Evolutionary conservation across 2,329 filamentous ascomycete species (phyloP).

Genomic region (Pseudogymnoascus sp.): DNA sequence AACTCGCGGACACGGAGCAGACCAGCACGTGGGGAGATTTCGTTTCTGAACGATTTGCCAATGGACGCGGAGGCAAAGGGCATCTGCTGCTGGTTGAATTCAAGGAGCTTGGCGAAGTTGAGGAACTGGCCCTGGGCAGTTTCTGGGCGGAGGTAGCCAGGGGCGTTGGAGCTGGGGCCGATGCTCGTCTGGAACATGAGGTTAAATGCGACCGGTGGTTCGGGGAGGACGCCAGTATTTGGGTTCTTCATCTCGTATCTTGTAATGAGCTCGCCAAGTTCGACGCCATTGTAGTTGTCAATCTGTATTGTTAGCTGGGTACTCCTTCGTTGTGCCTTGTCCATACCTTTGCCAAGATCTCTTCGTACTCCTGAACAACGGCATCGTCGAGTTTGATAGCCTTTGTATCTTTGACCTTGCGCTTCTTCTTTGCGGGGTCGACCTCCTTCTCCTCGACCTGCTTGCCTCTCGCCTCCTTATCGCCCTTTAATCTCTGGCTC

Average conservation of each 20-base stretch:
- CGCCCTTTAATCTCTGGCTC: slow-evolving; percentile 75
- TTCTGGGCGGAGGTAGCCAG: slow-evolving; percentile 83
- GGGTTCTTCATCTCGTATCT: slow-evolving; percentile 92
- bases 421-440: slow-evolving; percentile 69
- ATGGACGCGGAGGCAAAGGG: slow-evolving; percentile 96
- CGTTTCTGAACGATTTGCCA: slow-evolving; percentile 96
- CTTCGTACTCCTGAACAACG: slow-evolving; percentile 81
- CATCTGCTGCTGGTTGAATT: slow-evolving; percentile 92
- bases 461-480: slow-evolving; percentile 85
- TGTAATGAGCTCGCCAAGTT: slow-evolving; percentile 79
- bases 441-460: slow-evolving; percentile 71
- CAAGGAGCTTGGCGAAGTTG: slow-evolving; percentile 91
- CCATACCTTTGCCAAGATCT: slow-evolving; percentile 64
- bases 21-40: slow-evolving; percentile 88
- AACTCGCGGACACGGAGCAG: slow-evolving; percentile 93
- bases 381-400: slow-evolving; percentile 80
- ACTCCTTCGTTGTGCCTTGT: neutral
- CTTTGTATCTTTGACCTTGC: slow-evolving; percentile 73
- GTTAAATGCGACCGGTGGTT: slow-evolving; percentile 85
- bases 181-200: slow-evolving; percentile 98
- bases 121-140: slow-evolving; percentile 98
- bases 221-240: slow-evolving; percentile 64
- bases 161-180: slow-evolving; percentile 79
- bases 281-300: slow-evolving; percentile 85
- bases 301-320: slow-evolving; percentile 43